These are phyloP conservation scores for Austroboletus eburneus DNA, from an alignment of 768 basidiomycete species.

Conservation along the genomic window DNA sequence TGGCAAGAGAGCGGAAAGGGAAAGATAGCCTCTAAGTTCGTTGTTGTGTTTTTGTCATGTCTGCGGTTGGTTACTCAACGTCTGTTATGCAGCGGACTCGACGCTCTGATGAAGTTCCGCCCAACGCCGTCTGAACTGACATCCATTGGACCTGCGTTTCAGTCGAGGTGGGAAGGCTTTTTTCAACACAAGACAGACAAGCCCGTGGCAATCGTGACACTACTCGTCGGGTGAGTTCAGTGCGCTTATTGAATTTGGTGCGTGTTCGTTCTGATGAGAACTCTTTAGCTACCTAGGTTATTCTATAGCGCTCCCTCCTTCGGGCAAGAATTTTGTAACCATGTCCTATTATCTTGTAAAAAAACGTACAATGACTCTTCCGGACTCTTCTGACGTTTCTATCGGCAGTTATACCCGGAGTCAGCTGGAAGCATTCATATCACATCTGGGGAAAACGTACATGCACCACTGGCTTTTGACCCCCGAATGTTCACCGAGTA, in stretches of 20 bases:
- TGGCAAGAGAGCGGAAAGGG: conserved; percentile 39
- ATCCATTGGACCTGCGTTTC: conserved; percentile 18
- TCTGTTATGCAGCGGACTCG: conserved; percentile 10
- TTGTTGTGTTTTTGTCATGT: background rate
- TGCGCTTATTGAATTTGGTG: background rate
- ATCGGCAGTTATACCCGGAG: conserved; percentile 36
- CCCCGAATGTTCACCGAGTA: conserved; percentile 43
- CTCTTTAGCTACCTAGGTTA: conserved; percentile 22
- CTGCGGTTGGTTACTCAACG: background rate
- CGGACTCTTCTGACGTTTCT: background rate
- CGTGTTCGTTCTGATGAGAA: background rate
- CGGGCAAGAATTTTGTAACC: conserved; percentile 27
- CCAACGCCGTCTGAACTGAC: conserved; percentile 18
- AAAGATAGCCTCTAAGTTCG: conserved; percentile 51
- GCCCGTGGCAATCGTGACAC: conserved; percentile 32
- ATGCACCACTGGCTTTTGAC: conserved; percentile 41
- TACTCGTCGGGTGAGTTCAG: conserved; percentile 35
- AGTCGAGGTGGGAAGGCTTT: conserved; percentile 17
- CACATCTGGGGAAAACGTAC: conserved; percentile 35
- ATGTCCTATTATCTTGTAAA: conserved; percentile 32
- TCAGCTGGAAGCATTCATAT: conserved; percentile 48
- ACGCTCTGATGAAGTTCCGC: conserved; percentile 22
- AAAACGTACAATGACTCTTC: no score
- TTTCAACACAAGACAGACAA: conserved; percentile 20
- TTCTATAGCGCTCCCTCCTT: conserved; percentile 5